Conservation (phyloP, 1,284 basidiomycete species). For the Puccinia coronata region DNA sequence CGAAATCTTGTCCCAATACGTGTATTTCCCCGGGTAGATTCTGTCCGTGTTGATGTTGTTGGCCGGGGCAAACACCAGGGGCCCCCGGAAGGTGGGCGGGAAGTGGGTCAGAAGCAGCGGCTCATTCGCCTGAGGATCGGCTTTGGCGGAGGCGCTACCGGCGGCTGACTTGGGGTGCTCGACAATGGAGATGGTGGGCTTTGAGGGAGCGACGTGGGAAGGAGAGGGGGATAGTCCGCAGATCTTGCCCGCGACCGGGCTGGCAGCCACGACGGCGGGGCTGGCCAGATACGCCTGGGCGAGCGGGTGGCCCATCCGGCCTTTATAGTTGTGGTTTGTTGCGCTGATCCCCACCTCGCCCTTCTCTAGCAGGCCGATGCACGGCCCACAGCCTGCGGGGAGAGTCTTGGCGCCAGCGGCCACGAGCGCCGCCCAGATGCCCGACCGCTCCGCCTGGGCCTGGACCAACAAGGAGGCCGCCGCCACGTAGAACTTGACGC, state of each 20-base stretch:
- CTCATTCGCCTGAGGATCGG: constrained; percentile 60
- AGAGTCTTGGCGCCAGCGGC: constrained; percentile 85
- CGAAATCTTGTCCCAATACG: constrained; percentile 96
- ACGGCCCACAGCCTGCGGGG: constrained; percentile 95
- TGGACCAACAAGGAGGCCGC: constrained; percentile 91
- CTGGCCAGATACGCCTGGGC: constrained; percentile 93
- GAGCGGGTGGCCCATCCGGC: constrained; percentile 93
- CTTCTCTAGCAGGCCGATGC: constrained; percentile 92
- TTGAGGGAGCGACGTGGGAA: background rate
- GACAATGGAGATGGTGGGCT: constrained; percentile 7
- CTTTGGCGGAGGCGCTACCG: background rate
- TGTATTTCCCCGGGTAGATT: constrained; percentile 99
- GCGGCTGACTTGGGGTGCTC: constrained; percentile 12
- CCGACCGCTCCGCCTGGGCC: constrained; percentile 77
- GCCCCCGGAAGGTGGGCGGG: constrained; percentile 78
- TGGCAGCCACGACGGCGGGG: constrained; percentile 94
- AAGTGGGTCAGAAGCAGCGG: constrained; percentile 75
- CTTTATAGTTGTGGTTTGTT: constrained; percentile 99
- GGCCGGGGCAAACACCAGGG: constrained; percentile 86
- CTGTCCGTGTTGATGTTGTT: constrained; percentile 99
- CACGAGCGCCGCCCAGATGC: constrained; percentile 85
- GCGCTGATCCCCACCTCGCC: constrained; percentile 95
- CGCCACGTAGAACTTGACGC: constrained; percentile 96
- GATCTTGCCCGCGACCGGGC: constrained; percentile 87
- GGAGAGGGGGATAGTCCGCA: constrained; percentile 67